Percentiles rank a stretch among this genome's conserved stretches.
Conservation (phyloP, 108 stramenopile species). For the Discostella stelligeroides region DNA sequence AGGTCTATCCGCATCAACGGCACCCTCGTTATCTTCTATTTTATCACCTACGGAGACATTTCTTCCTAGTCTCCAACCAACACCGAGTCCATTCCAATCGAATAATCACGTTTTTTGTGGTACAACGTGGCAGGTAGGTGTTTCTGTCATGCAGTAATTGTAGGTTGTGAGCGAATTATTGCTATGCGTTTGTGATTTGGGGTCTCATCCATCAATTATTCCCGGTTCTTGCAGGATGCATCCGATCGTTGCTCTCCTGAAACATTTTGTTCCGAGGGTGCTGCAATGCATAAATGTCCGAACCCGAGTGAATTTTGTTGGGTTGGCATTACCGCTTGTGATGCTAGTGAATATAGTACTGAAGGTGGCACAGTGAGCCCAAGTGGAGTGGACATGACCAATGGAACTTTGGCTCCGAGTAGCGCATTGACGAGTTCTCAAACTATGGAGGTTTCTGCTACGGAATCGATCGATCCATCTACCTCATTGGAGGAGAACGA, state of each 20-base stretch:
- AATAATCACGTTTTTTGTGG: constrained; percentile 40
- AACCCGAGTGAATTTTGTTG: constrained; percentile 27
- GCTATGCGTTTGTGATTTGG: too few species aligned
- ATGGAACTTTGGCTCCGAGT: background rate
- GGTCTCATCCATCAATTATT: too few species aligned
- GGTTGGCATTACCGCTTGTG: constrained; percentile 37
- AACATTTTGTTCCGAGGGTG: constrained; percentile 44
- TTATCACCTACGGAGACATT: constrained; percentile 9
- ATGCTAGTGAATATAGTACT: constrained; percentile 30
- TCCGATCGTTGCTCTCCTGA: constrained; percentile 32
- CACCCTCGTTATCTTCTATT: background rate
- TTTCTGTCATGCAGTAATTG: too few species aligned
- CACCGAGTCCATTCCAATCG: constrained; percentile 4
- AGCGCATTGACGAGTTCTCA: background rate
- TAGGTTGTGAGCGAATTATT: too few species aligned
- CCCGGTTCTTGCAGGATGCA: too few species aligned
- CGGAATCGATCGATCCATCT: background rate
- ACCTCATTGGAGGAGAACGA: background rate
- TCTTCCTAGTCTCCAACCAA: background rate
- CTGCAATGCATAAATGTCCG: constrained; percentile 24
- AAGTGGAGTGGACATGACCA: background rate
- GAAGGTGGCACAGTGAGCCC: constrained; percentile 4
- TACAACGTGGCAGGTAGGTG: constrained; percentile 13
- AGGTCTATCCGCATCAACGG: background rate
- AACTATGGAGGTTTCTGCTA: background rate